phyloP scores from a whole-genome alignment of 2,329 filamentous ascomycete genomes.

The Neonectria coccinea region DNA sequence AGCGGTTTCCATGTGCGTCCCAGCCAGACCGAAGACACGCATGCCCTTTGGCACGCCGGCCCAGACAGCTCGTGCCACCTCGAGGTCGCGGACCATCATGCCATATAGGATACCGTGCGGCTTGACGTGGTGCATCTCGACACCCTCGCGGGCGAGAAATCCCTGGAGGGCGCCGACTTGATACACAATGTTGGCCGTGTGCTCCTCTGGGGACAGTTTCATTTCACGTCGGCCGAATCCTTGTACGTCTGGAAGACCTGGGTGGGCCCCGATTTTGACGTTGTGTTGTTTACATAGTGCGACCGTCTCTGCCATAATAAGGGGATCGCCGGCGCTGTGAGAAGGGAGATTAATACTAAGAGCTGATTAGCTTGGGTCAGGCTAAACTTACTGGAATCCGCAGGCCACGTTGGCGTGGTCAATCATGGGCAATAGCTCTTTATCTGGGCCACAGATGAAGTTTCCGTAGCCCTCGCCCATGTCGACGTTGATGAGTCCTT shows the following conservation, averaged over 20 bases:
- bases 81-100: constrained; percentile 44
- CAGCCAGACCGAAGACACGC: constrained; percentile 44
- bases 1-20: constrained; percentile 44
- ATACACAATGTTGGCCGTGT: constrained; percentile 34
- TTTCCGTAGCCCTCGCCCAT: constrained; percentile 62
- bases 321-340: constrained; percentile 31
- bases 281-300: constrained; percentile 31
- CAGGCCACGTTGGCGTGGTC: constrained; percentile 72
- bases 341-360: neutral
- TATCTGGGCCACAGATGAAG: constrained; percentile 64
- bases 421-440: constrained; percentile 69
- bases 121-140: constrained; percentile 37
- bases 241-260: constrained; percentile 34
- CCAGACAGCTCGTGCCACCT: constrained; percentile 43
- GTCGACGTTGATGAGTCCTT: constrained; percentile 56
- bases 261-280: constrained; percentile 34
- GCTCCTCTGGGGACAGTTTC: constrained; percentile 31
- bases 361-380: no score
- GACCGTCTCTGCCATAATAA: constrained; percentile 35
- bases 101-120: constrained; percentile 45
- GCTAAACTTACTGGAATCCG: constrained; percentile 59
- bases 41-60: constrained; percentile 40
- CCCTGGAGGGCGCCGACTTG: constrained; percentile 32
- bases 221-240: constrained; percentile 39
- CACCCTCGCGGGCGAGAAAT: constrained; percentile 31